Percentiles rank a stretch among this genome's conserved stretches.
Evolutionary conservation across 2,329 filamentous ascomycete species (phyloP).

Genomic region (Clathrospora elynae): DNA sequence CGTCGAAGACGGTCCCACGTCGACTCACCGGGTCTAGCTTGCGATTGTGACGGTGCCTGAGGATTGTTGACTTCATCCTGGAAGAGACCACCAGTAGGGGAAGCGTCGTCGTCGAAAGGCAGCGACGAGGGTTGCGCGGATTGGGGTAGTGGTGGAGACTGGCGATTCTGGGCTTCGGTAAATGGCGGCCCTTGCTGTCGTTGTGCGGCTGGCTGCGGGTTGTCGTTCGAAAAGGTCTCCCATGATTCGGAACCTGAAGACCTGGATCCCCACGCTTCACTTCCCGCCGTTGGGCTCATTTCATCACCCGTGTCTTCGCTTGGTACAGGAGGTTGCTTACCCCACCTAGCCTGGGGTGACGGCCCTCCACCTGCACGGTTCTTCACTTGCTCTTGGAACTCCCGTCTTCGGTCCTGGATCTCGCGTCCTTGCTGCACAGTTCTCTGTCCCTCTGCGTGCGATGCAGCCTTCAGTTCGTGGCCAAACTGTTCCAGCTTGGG

Average conservation of each 20-base stretch:
- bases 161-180: conserved; percentile 11
- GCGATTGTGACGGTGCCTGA: conserved; percentile 15
- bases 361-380: conserved; percentile 36
- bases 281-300: conserved; percentile 51
- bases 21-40: conserved; percentile 41
- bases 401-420: conserved; percentile 26
- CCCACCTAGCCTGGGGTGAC: conserved; percentile 46
- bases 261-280: conserved; percentile 38
- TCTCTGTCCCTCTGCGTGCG: conserved; percentile 16
- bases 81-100: conserved; percentile 46
- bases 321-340: conserved; percentile 19
- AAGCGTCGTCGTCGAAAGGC: conserved; percentile 41
- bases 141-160: conserved; percentile 11
- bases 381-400: conserved; percentile 27
- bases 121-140: conserved; percentile 15
- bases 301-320: conserved; percentile 46
- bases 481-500: conserved; percentile 49
- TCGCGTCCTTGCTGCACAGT: conserved; percentile 21
- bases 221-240: conserved; percentile 22
- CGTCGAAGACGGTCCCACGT: conserved; percentile 54
- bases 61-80: conserved; percentile 35
- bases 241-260: conserved; percentile 14
- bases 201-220: conserved; percentile 13
- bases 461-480: conserved; percentile 40
- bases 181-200: conserved; percentile 13